Percentiles rank a stretch among this genome's conserved stretches.
phyloP scores from a whole-genome alignment of 768 basidiomycete genomes.

The Pisolithus marmoratus region DNA sequence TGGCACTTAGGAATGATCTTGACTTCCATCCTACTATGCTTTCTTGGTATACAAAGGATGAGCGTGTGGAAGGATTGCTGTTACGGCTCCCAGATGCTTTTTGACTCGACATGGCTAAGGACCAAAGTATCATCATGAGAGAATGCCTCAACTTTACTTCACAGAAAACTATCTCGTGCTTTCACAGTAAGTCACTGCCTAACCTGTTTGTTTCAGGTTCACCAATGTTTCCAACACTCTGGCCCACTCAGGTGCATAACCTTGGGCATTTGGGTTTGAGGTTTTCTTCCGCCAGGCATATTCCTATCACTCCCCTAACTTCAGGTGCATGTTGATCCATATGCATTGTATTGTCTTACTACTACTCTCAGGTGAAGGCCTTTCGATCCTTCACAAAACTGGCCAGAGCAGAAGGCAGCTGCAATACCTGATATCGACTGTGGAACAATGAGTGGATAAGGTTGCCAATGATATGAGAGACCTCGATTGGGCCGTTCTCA shows the following conservation, averaged over 20 bases:
- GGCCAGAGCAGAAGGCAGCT: conserved; percentile 74
- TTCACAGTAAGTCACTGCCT: neutral
- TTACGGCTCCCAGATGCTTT: conserved; percentile 91
- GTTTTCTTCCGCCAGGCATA: conserved; percentile 96
- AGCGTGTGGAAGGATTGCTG: conserved; percentile 74
- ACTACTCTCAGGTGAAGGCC: conserved; percentile 77
- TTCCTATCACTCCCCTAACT: conserved; percentile 96
- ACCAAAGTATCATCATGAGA: conserved; percentile 90
- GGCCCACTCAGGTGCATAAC: conserved; percentile 63
- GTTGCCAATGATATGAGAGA: conserved; percentile 70
- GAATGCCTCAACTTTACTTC: conserved; percentile 94
- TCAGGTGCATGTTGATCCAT: conserved; percentile 50
- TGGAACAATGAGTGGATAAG: conserved; percentile 35
- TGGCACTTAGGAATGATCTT: conserved; percentile 86
- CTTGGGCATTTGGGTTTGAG: conserved; percentile 84
- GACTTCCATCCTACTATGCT: conserved; percentile 99
- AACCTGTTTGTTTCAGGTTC: conserved; percentile 47
- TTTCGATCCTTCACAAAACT: conserved; percentile 90
- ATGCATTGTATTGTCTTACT: neutral
- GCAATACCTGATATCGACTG: conserved; percentile 26
- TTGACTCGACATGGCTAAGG: conserved; percentile 96
- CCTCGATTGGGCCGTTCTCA: conserved; percentile 90
- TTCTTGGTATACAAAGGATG: conserved; percentile 85
- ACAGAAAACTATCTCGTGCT: conserved; percentile 47
- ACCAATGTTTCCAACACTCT: conserved; percentile 86